Percentiles rank a stretch among this genome's conserved stretches.
Conservation (phyloP, 1,139 yeast species). For the Yamadazyma songkhlaensis region DNA sequence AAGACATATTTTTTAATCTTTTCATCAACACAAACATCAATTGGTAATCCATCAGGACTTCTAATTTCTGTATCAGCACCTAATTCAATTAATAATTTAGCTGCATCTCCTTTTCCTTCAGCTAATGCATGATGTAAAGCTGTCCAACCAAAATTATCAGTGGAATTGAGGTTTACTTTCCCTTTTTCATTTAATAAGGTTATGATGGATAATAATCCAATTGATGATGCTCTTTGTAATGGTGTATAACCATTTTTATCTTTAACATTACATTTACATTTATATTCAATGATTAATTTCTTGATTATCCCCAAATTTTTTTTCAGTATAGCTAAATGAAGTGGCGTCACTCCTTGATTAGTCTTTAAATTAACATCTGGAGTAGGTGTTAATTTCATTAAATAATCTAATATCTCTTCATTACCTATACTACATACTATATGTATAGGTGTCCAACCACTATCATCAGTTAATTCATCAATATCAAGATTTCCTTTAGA, state of each 20-base stretch:
- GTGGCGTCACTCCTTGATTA: slow-evolving; percentile 64
- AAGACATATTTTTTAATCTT: slow-evolving; percentile 13
- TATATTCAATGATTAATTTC: slow-evolving; percentile 46
- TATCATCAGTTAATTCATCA: slow-evolving; percentile 65
- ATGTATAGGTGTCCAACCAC: slow-evolving; percentile 90
- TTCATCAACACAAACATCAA: slow-evolving; percentile 16
- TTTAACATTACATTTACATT: slow-evolving; percentile 61
- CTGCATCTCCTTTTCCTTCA: slow-evolving; percentile 86
- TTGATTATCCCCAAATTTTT: slow-evolving; percentile 53
- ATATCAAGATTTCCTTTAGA: slow-evolving; percentile 45
- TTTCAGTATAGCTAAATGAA: slow-evolving; percentile 78
- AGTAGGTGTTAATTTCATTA: slow-evolving; percentile 26
- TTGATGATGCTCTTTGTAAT: slow-evolving; percentile 80
- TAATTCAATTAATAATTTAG: slow-evolving; percentile 52
- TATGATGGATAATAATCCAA: slow-evolving; percentile 61
- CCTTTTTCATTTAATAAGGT: slow-evolving; percentile 47
- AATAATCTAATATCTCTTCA: slow-evolving; percentile 43
- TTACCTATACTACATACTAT: slow-evolving; percentile 77
- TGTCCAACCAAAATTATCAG: slow-evolving; percentile 78
- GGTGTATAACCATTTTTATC: slow-evolving; percentile 69
- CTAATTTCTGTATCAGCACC: slow-evolving; percentile 63
- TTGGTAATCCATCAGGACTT: slow-evolving; percentile 56
- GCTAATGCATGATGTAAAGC: slow-evolving; percentile 88
- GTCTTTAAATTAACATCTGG: slow-evolving; percentile 52
- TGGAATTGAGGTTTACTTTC: slow-evolving; percentile 63